phyloP scores from a whole-genome alignment of 768 basidiomycete genomes.

The Lactifluus volemus region DNA sequence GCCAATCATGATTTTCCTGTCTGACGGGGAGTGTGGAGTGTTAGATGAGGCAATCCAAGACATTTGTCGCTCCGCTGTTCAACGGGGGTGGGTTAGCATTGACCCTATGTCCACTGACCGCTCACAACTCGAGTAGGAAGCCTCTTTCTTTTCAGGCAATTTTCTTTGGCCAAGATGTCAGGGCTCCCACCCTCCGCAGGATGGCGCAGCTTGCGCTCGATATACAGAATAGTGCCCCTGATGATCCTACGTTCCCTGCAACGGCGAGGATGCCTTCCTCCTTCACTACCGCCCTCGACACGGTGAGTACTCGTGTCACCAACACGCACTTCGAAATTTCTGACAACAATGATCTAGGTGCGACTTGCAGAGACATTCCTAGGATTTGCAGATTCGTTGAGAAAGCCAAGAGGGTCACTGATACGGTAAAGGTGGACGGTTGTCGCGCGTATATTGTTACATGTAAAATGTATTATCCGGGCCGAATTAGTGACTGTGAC shows the following conservation, averaged over 20 bases:
- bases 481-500: too few relatives aligned
- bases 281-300: slow-evolving; percentile 42
- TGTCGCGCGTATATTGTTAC: too few relatives aligned
- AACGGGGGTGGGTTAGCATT: slow-evolving; percentile 33
- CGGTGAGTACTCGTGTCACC: slow-evolving; percentile 28
- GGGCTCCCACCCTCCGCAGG: slow-evolving; percentile 29
- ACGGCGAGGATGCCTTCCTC: slow-evolving; percentile 32
- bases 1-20: slow-evolving; percentile 46
- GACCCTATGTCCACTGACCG: neutral
- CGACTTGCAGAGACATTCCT: slow-evolving; percentile 50
- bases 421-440: slow-evolving; percentile 23
- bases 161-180: slow-evolving; percentile 38
- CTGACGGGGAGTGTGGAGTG: slow-evolving; percentile 42
- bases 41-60: slow-evolving; percentile 31
- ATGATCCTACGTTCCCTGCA: slow-evolving; percentile 30
- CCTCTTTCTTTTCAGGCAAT: slow-evolving; percentile 50
- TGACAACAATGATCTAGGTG: slow-evolving; percentile 29
- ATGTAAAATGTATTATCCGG: too few relatives aligned
- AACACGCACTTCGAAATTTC: neutral
- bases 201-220: slow-evolving; percentile 48
- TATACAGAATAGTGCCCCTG: slow-evolving; percentile 37
- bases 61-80: slow-evolving; percentile 35
- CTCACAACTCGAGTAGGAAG: slow-evolving; percentile 30
- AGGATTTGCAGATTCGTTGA: slow-evolving; percentile 47
- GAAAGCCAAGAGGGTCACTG: slow-evolving; percentile 45